These are phyloP conservation scores for Entomortierella lignicola DNA, from an alignment of 192 early-diverging fungal genomes.

Conservation along the genomic window DNA sequence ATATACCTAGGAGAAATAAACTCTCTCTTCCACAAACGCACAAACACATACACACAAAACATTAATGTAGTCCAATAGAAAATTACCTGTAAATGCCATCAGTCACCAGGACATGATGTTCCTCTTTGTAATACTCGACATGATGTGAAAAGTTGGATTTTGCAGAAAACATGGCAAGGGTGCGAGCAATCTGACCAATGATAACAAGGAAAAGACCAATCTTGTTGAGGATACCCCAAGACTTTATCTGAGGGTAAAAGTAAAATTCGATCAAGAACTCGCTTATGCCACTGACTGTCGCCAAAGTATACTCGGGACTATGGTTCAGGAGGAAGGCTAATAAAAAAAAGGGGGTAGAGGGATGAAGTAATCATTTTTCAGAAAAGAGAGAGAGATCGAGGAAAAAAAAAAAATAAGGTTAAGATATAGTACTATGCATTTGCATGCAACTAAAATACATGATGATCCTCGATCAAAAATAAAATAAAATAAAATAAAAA, in stretches of 20 bases:
- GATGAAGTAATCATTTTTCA: conserved; percentile 16
- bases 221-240: conserved; percentile 54
- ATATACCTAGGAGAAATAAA: too few relatives aligned
- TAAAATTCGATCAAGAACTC: conserved; percentile 79
- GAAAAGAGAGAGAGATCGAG: conserved; percentile 41
- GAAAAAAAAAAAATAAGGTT: conserved; percentile 29
- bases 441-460: too few relatives aligned
- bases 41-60: neutral
- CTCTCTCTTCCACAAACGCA: neutral
- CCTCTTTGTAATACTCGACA: conserved; percentile 75
- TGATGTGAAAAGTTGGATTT: conserved; percentile 89
- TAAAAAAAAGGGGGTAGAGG: too few relatives aligned
- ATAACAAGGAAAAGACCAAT: conserved; percentile 67
- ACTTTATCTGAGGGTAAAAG: conserved; percentile 70
- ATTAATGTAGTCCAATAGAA: too few relatives aligned
- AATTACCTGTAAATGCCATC: conserved; percentile 88
- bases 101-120: conserved; percentile 83
- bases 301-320: conserved; percentile 75
- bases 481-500: conserved; percentile 10
- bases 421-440: neutral
- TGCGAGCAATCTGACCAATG: conserved; percentile 80
- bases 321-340: conserved; percentile 83
- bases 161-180: conserved; percentile 92
- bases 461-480: too few relatives aligned
- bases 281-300: conserved; percentile 69